These are phyloP conservation scores for Plasmopara muralis DNA, from an alignment of 352 stramenopile genomes.

Conservation along the genomic window DNA sequence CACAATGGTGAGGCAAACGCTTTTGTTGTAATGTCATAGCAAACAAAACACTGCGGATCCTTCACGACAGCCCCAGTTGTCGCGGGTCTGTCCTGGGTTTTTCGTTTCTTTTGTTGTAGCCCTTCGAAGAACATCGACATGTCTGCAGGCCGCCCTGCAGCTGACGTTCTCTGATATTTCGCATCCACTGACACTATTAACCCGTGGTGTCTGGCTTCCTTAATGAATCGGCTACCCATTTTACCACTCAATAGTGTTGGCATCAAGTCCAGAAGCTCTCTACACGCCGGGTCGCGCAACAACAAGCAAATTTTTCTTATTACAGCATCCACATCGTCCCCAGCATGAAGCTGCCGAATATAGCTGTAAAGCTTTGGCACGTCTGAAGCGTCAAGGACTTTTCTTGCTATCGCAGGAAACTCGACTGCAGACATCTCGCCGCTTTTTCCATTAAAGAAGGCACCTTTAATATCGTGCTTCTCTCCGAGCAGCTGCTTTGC, in stretches of 20 bases:
- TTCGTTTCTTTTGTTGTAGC: slow-evolving; percentile 60
- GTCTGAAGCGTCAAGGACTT: slow-evolving; percentile 39
- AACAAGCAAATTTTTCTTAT: slow-evolving; percentile 49
- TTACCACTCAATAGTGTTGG: slow-evolving; percentile 47
- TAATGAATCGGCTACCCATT: slow-evolving; percentile 44
- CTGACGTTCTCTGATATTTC: slow-evolving; percentile 3
- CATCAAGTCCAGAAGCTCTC: slow-evolving; percentile 57
- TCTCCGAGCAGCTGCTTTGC: slow-evolving; percentile 29
- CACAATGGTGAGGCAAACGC: slow-evolving; percentile 65
- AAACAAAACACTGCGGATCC: slow-evolving; percentile 78
- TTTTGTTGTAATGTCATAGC: slow-evolving; percentile 75
- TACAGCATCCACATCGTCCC: slow-evolving; percentile 32
- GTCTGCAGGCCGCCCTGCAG: slow-evolving; percentile 8
- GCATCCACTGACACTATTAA: slow-evolving; percentile 23
- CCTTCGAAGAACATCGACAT: slow-evolving; percentile 55
- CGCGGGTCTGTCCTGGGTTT: slow-evolving; percentile 28
- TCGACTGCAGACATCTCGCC: slow-evolving; percentile 22
- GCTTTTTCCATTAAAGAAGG: slow-evolving; percentile 7
- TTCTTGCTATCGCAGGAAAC: slow-evolving; percentile 50
- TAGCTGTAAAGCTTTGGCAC: slow-evolving; percentile 50
- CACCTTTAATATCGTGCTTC: slow-evolving; percentile 6
- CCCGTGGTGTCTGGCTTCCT: slow-evolving; percentile 27
- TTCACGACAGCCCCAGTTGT: slow-evolving; percentile 50
- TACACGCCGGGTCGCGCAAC: slow-evolving; percentile 29
- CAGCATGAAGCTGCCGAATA: slow-evolving; percentile 47